Evolutionary conservation across 2,329 filamentous ascomycete genomes (phyloP), one percentile per base, ranked within the genome.

Genomic region (Phoma sp.): DNA sequence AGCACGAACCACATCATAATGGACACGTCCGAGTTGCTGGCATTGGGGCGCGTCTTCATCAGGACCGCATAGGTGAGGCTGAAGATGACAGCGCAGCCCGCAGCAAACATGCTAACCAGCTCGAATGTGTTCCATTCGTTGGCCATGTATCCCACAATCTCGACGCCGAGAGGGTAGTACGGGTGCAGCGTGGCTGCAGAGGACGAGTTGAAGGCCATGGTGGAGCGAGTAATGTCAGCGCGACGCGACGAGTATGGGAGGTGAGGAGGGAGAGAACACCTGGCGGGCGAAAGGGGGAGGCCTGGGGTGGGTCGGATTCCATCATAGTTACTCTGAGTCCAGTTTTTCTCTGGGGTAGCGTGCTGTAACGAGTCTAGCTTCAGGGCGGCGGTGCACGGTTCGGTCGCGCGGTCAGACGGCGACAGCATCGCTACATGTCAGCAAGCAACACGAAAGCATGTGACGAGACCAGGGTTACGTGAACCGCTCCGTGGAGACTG

Each of bases 1-100:
- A 93, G 79, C 18, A 88, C 82, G 72, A 93, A 93, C 91, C 91
- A 93, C 75, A 91, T 75, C 18, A 88, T 83, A 4, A 83, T 83
- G 11, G 82, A 62, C 38, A 85, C 79, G 60, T 92, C 89, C 21
- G 71, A 71, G 7, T 64, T 73, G 28, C 78, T 76, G 46, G 91
- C 68, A 9, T 73, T 77, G 2, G 85, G 84, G 15, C 84, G 79
- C 33, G 80, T 66, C 53, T 74, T 76, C 60, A 82, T 84, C 55
- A 84, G 79, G 29, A 86, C 60, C 7, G 81, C 53, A 49, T 83
- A 83, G 3, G 87, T 86, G 7, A 79, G 66, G 20, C 79, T 74
- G 55, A 93, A 83, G 56, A 92, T 81, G 30, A 74, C 74, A 0
- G 77, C 73, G 65, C 84, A 86, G 18, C 82, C 83, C 5, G 77